A percentile compares a stretch with the other conserved stretches of the same genome.
phyloP scores from a whole-genome alignment of 169 alveolate genomes.

The Plasmodium coatneyi region DNA sequence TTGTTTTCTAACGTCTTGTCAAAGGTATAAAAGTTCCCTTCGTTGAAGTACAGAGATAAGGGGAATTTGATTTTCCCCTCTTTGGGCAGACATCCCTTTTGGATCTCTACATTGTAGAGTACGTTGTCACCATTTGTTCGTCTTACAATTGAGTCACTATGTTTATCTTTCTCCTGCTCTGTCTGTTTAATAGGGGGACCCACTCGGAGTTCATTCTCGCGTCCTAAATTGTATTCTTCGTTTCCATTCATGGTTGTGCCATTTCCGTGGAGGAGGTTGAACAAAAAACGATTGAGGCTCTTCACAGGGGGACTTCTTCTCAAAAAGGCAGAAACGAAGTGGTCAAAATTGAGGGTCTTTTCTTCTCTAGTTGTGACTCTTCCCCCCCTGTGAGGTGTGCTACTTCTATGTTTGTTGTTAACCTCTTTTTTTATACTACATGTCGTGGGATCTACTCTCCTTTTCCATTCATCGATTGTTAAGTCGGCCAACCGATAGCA shows the following conservation, averaged over 20 bases:
- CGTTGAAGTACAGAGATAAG: slow-evolving; percentile 30
- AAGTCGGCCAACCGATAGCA: slow-evolving; percentile 6
- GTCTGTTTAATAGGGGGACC: neutral
- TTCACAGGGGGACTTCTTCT: slow-evolving; percentile 52
- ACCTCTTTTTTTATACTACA: neutral
- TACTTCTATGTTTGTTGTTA: neutral
- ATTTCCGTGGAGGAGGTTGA: neutral
- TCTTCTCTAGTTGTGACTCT: neutral
- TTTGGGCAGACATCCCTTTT: neutral
- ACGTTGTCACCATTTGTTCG: neutral
- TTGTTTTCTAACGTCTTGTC: neutral
- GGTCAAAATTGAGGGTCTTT: neutral
- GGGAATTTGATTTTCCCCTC: slow-evolving; percentile 31
- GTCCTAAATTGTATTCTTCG: neutral
- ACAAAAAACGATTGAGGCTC: slow-evolving; percentile 18
- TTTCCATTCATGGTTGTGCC: neutral
- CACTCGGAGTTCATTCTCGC: neutral
- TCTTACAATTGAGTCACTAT: neutral
- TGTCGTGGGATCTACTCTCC: neutral
- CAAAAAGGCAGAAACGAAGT: slow-evolving; percentile 31
- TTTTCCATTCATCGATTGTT: slow-evolving; percentile 29
- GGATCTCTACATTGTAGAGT: neutral
- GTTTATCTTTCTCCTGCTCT: neutral
- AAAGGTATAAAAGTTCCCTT: slow-evolving; percentile 46
- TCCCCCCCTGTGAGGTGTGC: neutral